Evolutionary conservation across 1,284 basidiomycete species (phyloP), one percentile per base, ranked within the genome.

Genomic region (Fomes fomentarius): DNA sequence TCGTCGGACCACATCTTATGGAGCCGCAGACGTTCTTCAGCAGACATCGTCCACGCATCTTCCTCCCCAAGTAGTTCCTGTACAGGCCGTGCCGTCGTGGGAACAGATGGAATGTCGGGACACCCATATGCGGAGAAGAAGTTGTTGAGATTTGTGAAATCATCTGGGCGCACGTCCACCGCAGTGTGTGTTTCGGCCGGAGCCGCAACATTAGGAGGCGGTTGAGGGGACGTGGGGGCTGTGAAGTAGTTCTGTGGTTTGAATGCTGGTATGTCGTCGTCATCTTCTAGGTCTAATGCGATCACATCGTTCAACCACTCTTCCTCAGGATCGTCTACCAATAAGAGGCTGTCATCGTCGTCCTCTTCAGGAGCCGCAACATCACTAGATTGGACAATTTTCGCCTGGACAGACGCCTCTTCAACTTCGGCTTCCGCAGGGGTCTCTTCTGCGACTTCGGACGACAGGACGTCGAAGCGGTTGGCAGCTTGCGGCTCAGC

Each of bases 11-110:
- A 69, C 39, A 51, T 48, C 4, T 52, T 35, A 31, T 65, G 58
- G 3, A 71, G 54, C 19, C 52, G 52, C 17, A 40, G 24, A 17
- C 70, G 63, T 50, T 71, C 70, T 1, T 35, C 25, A 1, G 28
- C 37, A 0, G 69, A 70, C 63, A 70, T 64, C 3, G 50, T 26
- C 69, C 69, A 71, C 3, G 67, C 57, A 33, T 61, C 60, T 12
- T 51, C 50, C 1, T 33, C 38, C 0, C 52, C 50, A 1, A 63
- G 50, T 1, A 71, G 64, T 14, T 41, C 45, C 24, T 48, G 26
- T 2, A 64, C 24, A 8, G 56, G 12, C 14, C 66, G 61, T 21
- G 40, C 22, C 0, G 55, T 41, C 0, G 51, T 38, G 12, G 66
- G 64, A 1, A 60, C 40, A 6, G 37, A 38, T 0, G 69, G 68